These are phyloP conservation scores for Lactarius hatsudake DNA, from an alignment of 768 basidiomycete genomes.

Conservation along the genomic window DNA sequence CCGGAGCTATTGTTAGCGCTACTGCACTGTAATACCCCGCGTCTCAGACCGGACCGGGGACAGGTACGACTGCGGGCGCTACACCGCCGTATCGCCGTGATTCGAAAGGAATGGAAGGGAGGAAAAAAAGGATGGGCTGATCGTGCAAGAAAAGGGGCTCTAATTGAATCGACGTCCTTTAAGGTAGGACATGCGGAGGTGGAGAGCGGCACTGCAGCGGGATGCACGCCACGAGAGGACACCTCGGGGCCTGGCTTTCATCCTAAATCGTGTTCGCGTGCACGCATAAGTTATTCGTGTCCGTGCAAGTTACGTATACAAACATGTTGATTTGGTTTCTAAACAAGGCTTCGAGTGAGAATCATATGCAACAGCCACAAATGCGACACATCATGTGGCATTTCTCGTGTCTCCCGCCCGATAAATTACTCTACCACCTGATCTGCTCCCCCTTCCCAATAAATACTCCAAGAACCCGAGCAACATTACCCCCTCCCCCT, in stretches of 20 bases:
- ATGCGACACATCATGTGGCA: constrained; percentile 4
- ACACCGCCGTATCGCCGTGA: not conserved
- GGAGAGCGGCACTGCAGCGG: not conserved
- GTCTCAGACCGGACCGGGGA: not conserved
- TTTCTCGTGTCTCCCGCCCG: not conserved
- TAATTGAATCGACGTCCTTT: too few species aligned
- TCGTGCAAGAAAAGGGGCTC: not conserved
- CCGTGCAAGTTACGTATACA: not conserved
- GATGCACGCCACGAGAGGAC: not conserved
- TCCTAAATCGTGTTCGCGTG: not conserved
- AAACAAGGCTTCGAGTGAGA: not conserved
- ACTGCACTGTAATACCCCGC: not conserved
- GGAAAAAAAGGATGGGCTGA: not conserved
- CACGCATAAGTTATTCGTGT: too few species aligned
- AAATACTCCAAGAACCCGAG: not conserved
- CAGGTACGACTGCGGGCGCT: not conserved
- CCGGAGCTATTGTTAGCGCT: too few species aligned
- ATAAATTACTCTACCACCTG: not conserved
- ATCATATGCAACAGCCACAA: not conserved
- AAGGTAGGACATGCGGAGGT: not conserved
- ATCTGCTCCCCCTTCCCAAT: not conserved
- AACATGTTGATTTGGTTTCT: not conserved
- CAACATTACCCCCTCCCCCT: not conserved
- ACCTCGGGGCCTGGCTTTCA: not conserved
- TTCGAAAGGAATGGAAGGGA: not conserved